Evolutionary conservation across 1,284 basidiomycete genomes (phyloP).

Genomic region (Lignosus rhinocerotis): DNA sequence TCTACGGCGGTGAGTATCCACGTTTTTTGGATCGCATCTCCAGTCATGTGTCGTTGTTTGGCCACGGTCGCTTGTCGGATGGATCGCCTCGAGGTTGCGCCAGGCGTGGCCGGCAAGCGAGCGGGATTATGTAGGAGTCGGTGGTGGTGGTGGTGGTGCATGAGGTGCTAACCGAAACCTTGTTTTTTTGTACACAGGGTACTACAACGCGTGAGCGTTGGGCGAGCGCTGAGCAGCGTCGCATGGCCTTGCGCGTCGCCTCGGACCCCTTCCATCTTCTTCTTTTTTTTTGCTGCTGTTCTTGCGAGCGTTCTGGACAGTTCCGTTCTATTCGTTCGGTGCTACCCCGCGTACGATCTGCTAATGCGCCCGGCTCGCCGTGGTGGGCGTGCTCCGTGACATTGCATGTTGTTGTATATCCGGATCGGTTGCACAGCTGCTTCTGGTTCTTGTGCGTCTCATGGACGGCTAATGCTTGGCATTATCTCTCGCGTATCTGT

Average conservation of each 20-base stretch:
- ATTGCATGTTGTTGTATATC: background rate
- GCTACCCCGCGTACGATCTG: conserved; percentile 16
- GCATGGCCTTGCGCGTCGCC: conserved; percentile 10
- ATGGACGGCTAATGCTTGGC: conserved; percentile 14
- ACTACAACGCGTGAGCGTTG: conserved; percentile 29
- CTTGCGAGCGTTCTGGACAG: conserved; percentile 15
- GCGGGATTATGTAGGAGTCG: conserved; percentile 9
- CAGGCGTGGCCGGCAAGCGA: conserved; percentile 3
- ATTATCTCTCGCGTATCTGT: conserved; percentile 16
- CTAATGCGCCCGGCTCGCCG: conserved; percentile 11
- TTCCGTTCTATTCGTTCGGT: conserved; percentile 14
- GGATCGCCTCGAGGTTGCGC: conserved; percentile 10
- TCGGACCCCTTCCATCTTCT: conserved; percentile 6
- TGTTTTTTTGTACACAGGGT: conserved; percentile 29
- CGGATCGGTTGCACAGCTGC: conserved; percentile 7
- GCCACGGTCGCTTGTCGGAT: conserved; percentile 3
- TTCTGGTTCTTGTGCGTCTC: conserved; percentile 19
- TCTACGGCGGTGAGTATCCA: conserved; percentile 52
- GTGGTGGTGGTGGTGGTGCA: conserved; percentile 1
- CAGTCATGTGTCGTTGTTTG: conserved; percentile 10
- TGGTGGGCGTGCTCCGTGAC: conserved; percentile 11
- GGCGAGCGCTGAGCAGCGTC: conserved; percentile 18
- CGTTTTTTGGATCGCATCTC: conserved; percentile 11
- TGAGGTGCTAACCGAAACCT: conserved; percentile 24
- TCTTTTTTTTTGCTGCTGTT: too few relatives aligned